Conservation (phyloP, 2,329 filamentous ascomycete genomes). For the Ophiostoma montium region DNA sequence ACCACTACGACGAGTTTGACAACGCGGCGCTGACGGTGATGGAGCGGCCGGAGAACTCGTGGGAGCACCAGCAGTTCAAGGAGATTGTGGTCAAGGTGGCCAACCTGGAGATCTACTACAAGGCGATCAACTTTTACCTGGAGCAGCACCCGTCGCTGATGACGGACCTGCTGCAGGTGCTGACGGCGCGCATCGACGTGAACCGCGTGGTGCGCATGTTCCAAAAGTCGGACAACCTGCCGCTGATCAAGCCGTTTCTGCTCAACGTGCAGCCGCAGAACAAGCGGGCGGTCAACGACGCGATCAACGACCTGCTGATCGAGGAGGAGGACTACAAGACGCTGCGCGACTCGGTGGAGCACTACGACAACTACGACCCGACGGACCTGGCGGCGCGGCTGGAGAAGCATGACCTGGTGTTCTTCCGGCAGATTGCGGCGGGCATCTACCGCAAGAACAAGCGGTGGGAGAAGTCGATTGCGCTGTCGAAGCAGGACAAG, state of each 20-base stretch:
- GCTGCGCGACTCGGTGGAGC: constrained; percentile 89
- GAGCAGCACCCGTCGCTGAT: constrained; percentile 91
- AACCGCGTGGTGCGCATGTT: constrained; percentile 99
- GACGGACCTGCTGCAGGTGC: constrained; percentile 83
- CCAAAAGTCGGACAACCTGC: constrained; percentile 94
- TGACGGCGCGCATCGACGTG: constrained; percentile 91
- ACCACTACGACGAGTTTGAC: constrained; percentile 96
- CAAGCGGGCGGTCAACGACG: constrained; percentile 95
- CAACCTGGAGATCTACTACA: constrained; percentile 98
- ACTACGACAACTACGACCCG: constrained; percentile 98
- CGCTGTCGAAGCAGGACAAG: constrained; percentile 97
- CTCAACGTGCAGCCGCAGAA: constrained; percentile 93
- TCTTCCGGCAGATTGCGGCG: constrained; percentile 97
- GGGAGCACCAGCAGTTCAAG: constrained; percentile 99
- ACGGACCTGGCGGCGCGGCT: constrained; percentile 82
- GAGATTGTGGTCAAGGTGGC: constrained; percentile 96
- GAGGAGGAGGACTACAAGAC: constrained; percentile 99
- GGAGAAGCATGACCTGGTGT: constrained; percentile 95
- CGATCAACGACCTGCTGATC: constrained; percentile 93
- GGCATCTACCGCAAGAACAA: constrained; percentile 99
- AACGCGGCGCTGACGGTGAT: constrained; percentile 96
- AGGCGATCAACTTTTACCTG: constrained; percentile 89
- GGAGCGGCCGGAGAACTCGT: constrained; percentile 91
- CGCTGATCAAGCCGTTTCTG: constrained; percentile 96
- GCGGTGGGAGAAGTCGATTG: constrained; percentile 98